Base-by-base conservation (phyloP, 441 rosid species). In the Populus hybrid region DNA sequence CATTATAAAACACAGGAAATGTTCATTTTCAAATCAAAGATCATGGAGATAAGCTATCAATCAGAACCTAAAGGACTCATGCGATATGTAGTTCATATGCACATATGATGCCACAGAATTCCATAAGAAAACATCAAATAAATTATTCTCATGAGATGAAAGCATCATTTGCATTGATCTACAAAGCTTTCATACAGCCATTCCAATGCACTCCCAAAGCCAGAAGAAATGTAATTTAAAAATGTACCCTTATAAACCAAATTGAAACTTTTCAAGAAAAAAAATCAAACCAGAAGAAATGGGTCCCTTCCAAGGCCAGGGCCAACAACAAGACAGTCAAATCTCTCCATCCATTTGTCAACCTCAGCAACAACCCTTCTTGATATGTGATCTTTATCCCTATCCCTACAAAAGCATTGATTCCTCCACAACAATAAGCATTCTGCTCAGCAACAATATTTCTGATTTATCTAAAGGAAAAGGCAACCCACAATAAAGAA, bases 261-360 rank as follows among this genome's bases (percentile, higher is more conserved):
- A 38, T 23, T 14, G 46, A 67, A 74, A 74, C 74, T 69, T 59
- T 40, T 16, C 16, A 34, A 72, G 77, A 74, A 26, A 84, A 80
- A 63, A 64, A 81, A 38, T 76, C 61, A 54, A 16, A 95, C 98
- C 89, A 94, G 87, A 67, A 96, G 95, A 83, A 89, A 96, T 3
- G 96, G 92, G 75, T 96, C 98, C 83, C 98, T 90, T 83, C 99
- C 99, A 76, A 95, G 95, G 76, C 99, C 99, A 75, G 99, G 99
- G 76, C 99, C 99, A 79, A 93, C 88, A 5, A 94, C 95, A 79
- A 96, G 90, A 70, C 97, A 96, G 88, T 96, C 98, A 88, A 96
- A 94, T 85, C 97, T 90, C 80, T 90, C 90, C 90, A 94, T 90
- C 99, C 99, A 95, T 79, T 89, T 92, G 83, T 86, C 87, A 65